A percentile compares a stretch with the other conserved stretches of the same genome.
phyloP scores from a whole-genome alignment of 805 yeast species.

The Candida nonsorbophila region DNA sequence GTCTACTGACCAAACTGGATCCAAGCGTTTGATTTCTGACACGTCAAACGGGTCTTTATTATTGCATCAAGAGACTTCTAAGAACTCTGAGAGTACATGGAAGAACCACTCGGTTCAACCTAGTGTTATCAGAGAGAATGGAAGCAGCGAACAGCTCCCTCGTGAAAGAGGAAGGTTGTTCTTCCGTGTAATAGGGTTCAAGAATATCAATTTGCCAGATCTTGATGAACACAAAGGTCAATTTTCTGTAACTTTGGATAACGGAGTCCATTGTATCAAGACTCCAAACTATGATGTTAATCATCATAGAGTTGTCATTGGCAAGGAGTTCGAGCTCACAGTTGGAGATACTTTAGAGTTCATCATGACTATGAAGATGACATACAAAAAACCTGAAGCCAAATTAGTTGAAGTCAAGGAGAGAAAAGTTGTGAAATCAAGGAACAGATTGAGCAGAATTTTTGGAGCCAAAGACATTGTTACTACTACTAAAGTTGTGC shows the following conservation, averaged over 20 bases:
- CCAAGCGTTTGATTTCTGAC: no score
- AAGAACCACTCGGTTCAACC: conserved; percentile 10
- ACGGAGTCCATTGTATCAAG: conserved; percentile 73
- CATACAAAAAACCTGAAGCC: conserved; percentile 46
- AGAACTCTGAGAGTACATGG: conserved; percentile 5
- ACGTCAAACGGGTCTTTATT: neutral
- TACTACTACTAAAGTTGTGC: conserved; percentile 47
- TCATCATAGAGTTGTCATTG: conserved; percentile 32
- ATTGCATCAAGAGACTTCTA: neutral
- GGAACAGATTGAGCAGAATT: conserved; percentile 40
- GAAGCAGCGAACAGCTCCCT: conserved; percentile 4
- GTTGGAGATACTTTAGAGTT: conserved; percentile 59
- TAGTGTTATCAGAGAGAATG: conserved; percentile 8
- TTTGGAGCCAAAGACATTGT: conserved; percentile 45
- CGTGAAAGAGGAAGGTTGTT: conserved; percentile 52
- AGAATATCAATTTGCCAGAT: conserved; percentile 44
- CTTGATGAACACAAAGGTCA: conserved; percentile 40
- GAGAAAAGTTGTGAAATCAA: conserved; percentile 43
- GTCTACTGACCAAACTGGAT: conserved; percentile 8
- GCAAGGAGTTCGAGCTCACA: conserved; percentile 75
- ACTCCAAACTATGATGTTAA: conserved; percentile 49
- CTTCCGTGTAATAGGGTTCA: conserved; percentile 43
- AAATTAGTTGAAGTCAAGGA: conserved; percentile 58
- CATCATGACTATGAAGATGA: conserved; percentile 67
- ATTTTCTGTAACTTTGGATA: conserved; percentile 59